phyloP scores from a whole-genome alignment of 768 basidiomycete species.

The Tephrocybe sp. region DNA sequence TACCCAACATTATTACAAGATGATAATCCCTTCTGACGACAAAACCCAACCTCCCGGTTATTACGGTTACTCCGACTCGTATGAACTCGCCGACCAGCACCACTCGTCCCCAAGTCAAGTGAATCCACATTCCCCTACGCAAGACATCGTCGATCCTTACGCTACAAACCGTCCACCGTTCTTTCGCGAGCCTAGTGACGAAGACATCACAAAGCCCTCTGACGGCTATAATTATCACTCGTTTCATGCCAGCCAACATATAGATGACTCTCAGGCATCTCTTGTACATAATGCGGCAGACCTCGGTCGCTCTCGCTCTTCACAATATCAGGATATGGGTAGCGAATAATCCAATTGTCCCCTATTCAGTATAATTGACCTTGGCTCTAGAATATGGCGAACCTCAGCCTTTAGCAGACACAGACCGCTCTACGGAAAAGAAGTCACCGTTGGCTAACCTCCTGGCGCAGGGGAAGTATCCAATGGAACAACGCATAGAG shows the following conservation, averaged over 20 bases:
- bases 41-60: conserved; percentile 8
- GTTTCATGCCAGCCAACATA: conserved; percentile 4
- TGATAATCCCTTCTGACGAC: conserved; percentile 16
- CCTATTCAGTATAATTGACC: conserved; percentile 2
- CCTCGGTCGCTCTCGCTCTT: conserved; percentile 32
- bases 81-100: background rate
- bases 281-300: conserved; percentile 47
- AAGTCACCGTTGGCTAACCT: conserved; percentile 37
- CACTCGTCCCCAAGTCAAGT: background rate
- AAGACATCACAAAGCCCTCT: conserved; percentile 4
- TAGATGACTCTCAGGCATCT: conserved; percentile 30
- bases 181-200: conserved; percentile 9
- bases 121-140: background rate
- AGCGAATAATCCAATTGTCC: conserved; percentile 5
- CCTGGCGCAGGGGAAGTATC: conserved; percentile 50
- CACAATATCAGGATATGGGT: conserved; percentile 56
- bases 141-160: conserved; percentile 1
- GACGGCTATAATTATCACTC: conserved; percentile 3
- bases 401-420: conserved; percentile 33
- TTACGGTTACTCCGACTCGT: conserved; percentile 3
- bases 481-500: conserved; percentile 79
- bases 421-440: conserved; percentile 34
- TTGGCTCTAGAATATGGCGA: conserved; percentile 58
- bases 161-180: conserved; percentile 4
- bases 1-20: background rate